These are phyloP conservation scores for Xylariaceae sp. DNA, from an alignment of 2,329 filamentous ascomycete genomes.

Conservation along the genomic window DNA sequence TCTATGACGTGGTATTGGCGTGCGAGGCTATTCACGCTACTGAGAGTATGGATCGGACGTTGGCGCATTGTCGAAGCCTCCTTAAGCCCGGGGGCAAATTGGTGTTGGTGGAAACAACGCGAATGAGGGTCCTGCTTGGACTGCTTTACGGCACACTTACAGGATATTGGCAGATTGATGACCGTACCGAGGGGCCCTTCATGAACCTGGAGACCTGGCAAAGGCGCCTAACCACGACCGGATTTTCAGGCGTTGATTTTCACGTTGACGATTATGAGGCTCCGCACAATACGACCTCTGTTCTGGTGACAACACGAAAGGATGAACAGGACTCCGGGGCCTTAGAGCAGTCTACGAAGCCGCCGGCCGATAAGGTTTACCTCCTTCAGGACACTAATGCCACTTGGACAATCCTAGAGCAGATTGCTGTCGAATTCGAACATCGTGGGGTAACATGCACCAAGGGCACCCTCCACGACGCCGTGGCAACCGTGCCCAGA, in stretches of 20 bases:
- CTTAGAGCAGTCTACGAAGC: background rate
- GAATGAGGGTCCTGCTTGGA: constrained; percentile 3
- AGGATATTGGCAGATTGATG: constrained; percentile 17
- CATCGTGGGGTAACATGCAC: background rate
- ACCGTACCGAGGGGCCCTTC: constrained; percentile 8
- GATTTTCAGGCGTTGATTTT: constrained; percentile 26
- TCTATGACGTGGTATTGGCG: constrained; percentile 19
- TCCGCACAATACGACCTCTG: constrained; percentile 3
- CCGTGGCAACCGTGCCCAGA: background rate
- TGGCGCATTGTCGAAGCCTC: constrained; percentile 28
- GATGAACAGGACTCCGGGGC: background rate
- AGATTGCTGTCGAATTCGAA: no score
- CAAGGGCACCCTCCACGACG: background rate
- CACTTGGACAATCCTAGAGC: no score
- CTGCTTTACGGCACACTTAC: constrained; percentile 12
- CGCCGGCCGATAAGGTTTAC: background rate
- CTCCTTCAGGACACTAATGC: background rate
- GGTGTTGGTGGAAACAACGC: constrained; percentile 26
- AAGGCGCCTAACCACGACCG: constrained; percentile 10
- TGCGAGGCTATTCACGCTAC: constrained; percentile 19
- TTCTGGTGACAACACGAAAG: constrained; percentile 8
- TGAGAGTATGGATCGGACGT: constrained; percentile 20
- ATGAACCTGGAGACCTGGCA: constrained; percentile 22
- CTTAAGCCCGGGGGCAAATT: constrained; percentile 30
- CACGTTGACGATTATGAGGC: constrained; percentile 23